These are phyloP conservation scores for Apiotrichum laibachii DNA, from an alignment of 1,284 basidiomycete genomes.

Conservation along the genomic window DNA sequence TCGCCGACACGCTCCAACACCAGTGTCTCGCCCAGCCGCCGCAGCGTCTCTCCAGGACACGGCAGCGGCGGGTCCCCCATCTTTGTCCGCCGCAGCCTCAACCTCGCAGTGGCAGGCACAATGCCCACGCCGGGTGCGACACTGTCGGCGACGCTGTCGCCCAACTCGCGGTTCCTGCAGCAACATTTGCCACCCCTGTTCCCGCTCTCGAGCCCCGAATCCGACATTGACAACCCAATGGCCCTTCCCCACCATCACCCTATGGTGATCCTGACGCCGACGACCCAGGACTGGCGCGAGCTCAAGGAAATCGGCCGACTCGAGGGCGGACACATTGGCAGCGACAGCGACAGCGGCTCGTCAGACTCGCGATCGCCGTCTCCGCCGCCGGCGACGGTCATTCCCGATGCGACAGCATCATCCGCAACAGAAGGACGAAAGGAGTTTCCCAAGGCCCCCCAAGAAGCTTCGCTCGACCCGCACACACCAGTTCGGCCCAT, in stretches of 20 bases:
- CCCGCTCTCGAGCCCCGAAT: slow-evolving; percentile 17
- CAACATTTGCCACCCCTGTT: slow-evolving; percentile 45
- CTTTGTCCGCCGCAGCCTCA: slow-evolving; percentile 26
- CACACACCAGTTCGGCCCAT: slow-evolving; percentile 14
- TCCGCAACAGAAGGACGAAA: background rate
- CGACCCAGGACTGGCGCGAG: slow-evolving; percentile 52
- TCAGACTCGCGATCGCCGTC: slow-evolving; percentile 3
- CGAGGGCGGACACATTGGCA: slow-evolving; percentile 18
- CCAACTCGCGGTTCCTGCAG: slow-evolving; percentile 46
- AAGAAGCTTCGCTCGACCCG: slow-evolving; percentile 3
- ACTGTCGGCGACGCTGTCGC: slow-evolving; percentile 37
- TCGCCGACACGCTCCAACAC: slow-evolving; percentile 37
- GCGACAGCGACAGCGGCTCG: slow-evolving; percentile 15
- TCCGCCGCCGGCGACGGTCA: background rate
- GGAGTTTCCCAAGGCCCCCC: background rate
- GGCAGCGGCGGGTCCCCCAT: slow-evolving; percentile 21
- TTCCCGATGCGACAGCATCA: background rate
- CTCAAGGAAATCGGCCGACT: slow-evolving; percentile 30
- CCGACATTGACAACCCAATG: background rate
- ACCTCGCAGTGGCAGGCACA: slow-evolving; percentile 23
- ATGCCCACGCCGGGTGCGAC: slow-evolving; percentile 14
- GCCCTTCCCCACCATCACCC: slow-evolving; percentile 7
- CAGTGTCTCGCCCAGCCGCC: slow-evolving; percentile 8
- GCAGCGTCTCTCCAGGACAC: slow-evolving; percentile 13
- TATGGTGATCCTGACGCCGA: slow-evolving; percentile 52